These are phyloP conservation scores for Lecanosticta acicola DNA, from an alignment of 2,329 filamentous ascomycete species.

Conservation along the genomic window DNA sequence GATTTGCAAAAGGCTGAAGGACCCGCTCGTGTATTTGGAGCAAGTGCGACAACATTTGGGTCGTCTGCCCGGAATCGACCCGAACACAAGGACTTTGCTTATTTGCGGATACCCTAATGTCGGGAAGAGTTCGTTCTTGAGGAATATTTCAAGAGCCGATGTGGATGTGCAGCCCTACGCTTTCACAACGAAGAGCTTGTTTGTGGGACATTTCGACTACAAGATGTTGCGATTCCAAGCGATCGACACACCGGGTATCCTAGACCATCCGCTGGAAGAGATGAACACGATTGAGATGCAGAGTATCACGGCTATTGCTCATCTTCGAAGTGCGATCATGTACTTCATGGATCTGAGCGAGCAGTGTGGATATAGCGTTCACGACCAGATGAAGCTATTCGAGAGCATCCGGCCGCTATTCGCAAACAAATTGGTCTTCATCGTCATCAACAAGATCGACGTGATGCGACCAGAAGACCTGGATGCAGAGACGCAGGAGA, in stretches of 20 bases:
- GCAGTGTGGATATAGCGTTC: conserved; percentile 90
- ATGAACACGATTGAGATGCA: conserved; percentile 99
- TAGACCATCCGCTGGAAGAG: conserved; percentile 95
- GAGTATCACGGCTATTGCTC: conserved; percentile 94
- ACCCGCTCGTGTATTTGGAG: conserved; percentile 90
- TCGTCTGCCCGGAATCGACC: conserved; percentile 96
- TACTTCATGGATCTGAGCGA: conserved; percentile 99
- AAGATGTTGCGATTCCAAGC: conserved; percentile 87
- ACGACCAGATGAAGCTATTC: conserved; percentile 90
- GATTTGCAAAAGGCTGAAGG: conserved; percentile 88
- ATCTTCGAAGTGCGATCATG: conserved; percentile 87
- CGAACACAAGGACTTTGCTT: conserved; percentile 89
- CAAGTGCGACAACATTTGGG: conserved; percentile 95
- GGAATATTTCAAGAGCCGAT: conserved; percentile 86
- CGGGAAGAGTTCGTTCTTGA: conserved; percentile 93
- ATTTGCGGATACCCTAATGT: conserved; percentile 98
- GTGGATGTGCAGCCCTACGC: conserved; percentile 97
- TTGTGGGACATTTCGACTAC: conserved; percentile 96
- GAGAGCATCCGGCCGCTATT: conserved; percentile 95
- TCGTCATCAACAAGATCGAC: conserved; percentile 98
- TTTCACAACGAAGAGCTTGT: conserved; percentile 96
- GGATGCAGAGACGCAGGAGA: conserved; percentile 67
- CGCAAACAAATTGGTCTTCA: conserved; percentile 92
- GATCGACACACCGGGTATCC: conserved; percentile 96
- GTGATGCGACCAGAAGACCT: conserved; percentile 82